Evolutionary conservation across 257 asterid genomes (phyloP), one percentile per base, ranked within the genome.

Genomic region (Paraleonurus japonicus): DNA sequence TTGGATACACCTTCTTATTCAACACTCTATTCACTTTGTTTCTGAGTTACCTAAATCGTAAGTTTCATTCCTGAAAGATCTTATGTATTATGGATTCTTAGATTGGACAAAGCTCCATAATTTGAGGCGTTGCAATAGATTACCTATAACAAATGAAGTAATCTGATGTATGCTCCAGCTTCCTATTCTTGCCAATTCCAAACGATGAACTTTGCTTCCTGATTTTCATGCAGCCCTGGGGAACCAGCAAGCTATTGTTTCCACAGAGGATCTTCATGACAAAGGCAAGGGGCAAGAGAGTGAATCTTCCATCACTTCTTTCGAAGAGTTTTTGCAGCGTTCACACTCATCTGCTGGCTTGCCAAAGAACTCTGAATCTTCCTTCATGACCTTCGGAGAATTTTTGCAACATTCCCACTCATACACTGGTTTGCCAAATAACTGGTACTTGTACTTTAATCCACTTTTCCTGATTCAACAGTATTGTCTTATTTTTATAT

Each of bases 31-130:
- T 85, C 82, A 85, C 85, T 45, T 57, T 79, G 65, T 80, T 77
- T 65, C 75, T 87, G 74, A 81, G 85, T 77, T 75, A 74, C 80
- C 92, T 94, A 24, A 90, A 94, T 68, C 92, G 98, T 94, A 81
- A 86, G 98, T 84, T 71, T 65, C 71, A 15, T 74, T 67, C 71
- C 41, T 66, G 23, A 24, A 60, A 74, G 67, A 68, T 72, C 60
- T 67, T 57, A 70, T 23, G 43, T 39, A 32, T 28, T 15, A 57
- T 7, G 26, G 17, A n/a, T 66, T 33, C 33, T 22, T 70, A 63
- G 17, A 33, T 73, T 32, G 28, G 59, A 23, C 39, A 77, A 45
- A 75, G 67, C 72, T 72, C 69, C 74, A 57, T 45, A 35, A 62
- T 41, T 54, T 26, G 39, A 20, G 28, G 27, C 37, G 27, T 77